Evolutionary conservation across 176 grass and related monocot genomes (phyloP), one percentile per base, ranked within the genome.

Genomic region (Luzula sylvatica): DNA sequence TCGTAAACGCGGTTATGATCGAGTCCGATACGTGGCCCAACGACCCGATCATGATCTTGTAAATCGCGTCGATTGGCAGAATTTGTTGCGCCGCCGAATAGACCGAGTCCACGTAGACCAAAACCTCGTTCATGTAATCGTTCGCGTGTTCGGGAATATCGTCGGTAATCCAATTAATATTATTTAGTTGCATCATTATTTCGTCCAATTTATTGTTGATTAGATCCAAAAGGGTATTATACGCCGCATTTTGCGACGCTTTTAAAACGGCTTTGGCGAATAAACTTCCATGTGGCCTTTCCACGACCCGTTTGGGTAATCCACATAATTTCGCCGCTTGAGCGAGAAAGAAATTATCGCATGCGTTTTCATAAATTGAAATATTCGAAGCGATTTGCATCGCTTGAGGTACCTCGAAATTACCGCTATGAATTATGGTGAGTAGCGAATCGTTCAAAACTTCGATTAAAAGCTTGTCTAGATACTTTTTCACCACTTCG

Each of bases 361-460:
- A 87, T 12, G 88, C 78, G 32, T 28, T 68, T 71, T 84, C 88
- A 53, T 87, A 68, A 65, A 81, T 50, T 53, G 45, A 27, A 60
- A 95, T 83, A 61, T 95, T 95, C 42, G 75, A 76, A 42, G 78
- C 83, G 22, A 95, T 75, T 67, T 95, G 88, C 80, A 87, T 86
- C 60, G 78, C 70, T 58, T 76, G 79, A 2, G 65, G 32, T 32
- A 83, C 72, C 28, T 64, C 76, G 48, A 83, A 73, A 38, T 43
- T 50, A 23, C 79, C 47, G 56, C 65, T 50, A 66, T 87, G 88
- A 42, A 95, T 81, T 58, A 70, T 64, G 15, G 77, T 87, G 30
- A 95, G 75, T 47, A 87, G 66, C 61, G 61, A 40, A 41, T 81
- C 59, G 51, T 95, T 95, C 45, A 95, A 38, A 18, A 80, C 76